Base-by-base conservation (phyloP, 2,329 filamentous ascomycete genomes). In the Arthroderma sp. region DNA sequence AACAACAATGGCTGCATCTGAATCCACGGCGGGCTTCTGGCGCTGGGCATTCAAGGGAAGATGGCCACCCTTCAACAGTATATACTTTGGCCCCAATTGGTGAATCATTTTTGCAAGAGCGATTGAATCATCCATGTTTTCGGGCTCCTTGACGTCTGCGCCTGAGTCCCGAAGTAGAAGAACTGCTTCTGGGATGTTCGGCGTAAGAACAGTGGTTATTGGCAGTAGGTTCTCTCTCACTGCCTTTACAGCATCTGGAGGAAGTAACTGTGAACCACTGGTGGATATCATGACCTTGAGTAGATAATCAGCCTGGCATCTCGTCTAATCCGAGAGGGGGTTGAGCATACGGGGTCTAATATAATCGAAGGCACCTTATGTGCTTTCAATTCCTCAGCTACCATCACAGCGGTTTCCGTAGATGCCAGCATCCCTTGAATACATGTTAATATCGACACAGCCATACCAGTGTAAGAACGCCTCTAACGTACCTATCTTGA, bases 21-120 rank as follows among this genome's bases (percentile, higher is more conserved):
- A 77, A 1, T 82, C 76, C 0, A 69, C 73, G 47, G 72, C 75
- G 0, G 88, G 85, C 0, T 80, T 78, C 4, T 75, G 76, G 21
- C 82, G 77, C 52, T 85, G 80, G 54, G 75, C 77, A 4, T 79
- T 83, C 61, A 97, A 80, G 1, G 91, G 90, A n/a, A 86, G 71
- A 72, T 97, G 93, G 0, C 91, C 91, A 43, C 91, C 91, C 72
- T 97, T 97, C 59, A 96, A 76, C 8, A 97, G 78, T 31, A 96
- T 86, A 74, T 86, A 90, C 62, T 81, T 80, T 0, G 90, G 85
- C 0, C 91, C 91, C 0, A 95, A 75, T 1, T 71, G 68, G 39
- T 83, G 81, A 6, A 95, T 76, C 11, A 75, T 73, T 61, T 79
- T 81, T 0, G 87, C 89, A 35, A 95, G 76, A 0, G 71, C 66